phyloP scores from a whole-genome alignment of 805 yeast species.

The Candida tammaniensis region DNA sequence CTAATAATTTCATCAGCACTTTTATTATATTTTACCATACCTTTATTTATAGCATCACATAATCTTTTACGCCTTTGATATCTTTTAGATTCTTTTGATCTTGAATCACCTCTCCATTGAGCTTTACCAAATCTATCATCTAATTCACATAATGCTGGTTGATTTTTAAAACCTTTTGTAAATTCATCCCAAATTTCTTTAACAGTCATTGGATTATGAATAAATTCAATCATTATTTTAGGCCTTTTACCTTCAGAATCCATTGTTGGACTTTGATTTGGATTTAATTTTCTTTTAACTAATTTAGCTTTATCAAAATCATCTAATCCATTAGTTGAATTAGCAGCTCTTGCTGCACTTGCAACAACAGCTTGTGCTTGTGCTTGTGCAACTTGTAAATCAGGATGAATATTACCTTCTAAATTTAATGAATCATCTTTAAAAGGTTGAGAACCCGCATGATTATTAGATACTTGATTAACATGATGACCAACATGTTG shows the following conservation, averaged over 20 bases:
- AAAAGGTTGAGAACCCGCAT: constrained; percentile 1
- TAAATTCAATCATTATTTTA: constrained; percentile 35
- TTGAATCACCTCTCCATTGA: constrained; percentile 45
- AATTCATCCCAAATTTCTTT: constrained; percentile 45
- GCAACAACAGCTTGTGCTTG: constrained; percentile 8
- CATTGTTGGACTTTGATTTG: neutral
- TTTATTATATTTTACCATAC: constrained; percentile 38
- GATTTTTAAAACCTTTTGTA: constrained; percentile 43
- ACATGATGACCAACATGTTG: constrained; percentile 20
- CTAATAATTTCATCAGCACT: constrained; percentile 38
- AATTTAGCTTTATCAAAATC: constrained; percentile 6
- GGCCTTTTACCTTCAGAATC: constrained; percentile 25
- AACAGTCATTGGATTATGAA: constrained; percentile 44
- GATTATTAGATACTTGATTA: constrained; percentile 5
- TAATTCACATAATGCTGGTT: constrained; percentile 40
- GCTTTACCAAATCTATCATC: constrained; percentile 43
- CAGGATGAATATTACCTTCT: constrained; percentile 42
- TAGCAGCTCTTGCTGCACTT: constrained; percentile 17
- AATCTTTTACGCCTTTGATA: constrained; percentile 42
- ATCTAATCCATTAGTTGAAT: constrained; percentile 8
- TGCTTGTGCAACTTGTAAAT: constrained; percentile 23
- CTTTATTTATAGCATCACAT: constrained; percentile 42
- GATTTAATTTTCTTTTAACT: constrained; percentile 4
- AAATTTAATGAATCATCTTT: constrained; percentile 15
- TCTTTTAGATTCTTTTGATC: constrained; percentile 43